These are phyloP conservation scores for Wickerhamomyces ciferrii DNA, from an alignment of 805 yeast genomes.

Conservation along the genomic window DNA sequence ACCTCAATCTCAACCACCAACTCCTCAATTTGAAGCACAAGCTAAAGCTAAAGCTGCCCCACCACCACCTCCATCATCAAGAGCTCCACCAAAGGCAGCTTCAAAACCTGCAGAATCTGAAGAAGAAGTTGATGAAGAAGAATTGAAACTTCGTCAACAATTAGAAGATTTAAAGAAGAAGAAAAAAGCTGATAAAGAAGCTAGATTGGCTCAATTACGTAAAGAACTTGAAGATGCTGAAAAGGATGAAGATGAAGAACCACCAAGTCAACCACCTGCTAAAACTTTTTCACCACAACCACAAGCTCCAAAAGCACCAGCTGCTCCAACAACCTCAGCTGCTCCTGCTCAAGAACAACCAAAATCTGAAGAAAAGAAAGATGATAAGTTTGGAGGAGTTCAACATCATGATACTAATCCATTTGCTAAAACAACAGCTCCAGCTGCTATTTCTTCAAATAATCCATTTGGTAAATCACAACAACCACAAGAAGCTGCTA, in stretches of 20 bases:
- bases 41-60: constrained; percentile 6
- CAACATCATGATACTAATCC: constrained; percentile 23
- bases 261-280: constrained; percentile 6
- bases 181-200: constrained; percentile 56
- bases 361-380: constrained; percentile 15
- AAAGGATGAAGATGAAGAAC: constrained; percentile 33
- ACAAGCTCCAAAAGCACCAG: constrained; percentile 1
- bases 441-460: constrained; percentile 25
- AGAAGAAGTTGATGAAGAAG: constrained; percentile 46
- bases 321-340: constrained; percentile 4
- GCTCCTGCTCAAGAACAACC: constrained; percentile 26
- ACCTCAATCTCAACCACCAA: background rate
- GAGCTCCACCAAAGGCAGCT: background rate
- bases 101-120: constrained; percentile 19
- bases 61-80: constrained; percentile 11
- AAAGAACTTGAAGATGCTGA: constrained; percentile 53
- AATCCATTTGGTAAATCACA: constrained; percentile 58
- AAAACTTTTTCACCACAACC: constrained; percentile 15
- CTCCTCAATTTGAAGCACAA: background rate
- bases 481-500: constrained; percentile 10
- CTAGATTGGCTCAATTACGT: constrained; percentile 49
- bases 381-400: background rate
- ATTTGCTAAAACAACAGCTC: constrained; percentile 12
- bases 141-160: constrained; percentile 36
- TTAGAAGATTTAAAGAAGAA: constrained; percentile 38